Evolutionary conservation across 495 filamentous ascomycete species (phyloP), one percentile per base, ranked within the genome.

Genomic region (Neurospora tetrasperma): DNA sequence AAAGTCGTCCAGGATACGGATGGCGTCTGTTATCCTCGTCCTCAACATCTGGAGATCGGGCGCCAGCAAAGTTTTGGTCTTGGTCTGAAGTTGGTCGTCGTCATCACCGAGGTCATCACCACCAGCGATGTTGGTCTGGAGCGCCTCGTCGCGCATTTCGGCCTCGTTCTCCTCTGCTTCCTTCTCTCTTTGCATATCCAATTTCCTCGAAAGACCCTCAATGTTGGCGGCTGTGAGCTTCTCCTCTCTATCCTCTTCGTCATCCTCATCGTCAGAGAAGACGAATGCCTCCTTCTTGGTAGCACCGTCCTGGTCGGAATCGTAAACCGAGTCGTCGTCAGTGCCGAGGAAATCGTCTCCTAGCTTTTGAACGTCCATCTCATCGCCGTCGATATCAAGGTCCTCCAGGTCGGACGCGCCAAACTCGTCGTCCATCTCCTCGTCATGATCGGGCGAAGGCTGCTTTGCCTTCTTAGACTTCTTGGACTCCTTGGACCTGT

Each of bases 221-320:
- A 99, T 99, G 71, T 99, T 99, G 66, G 96, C 96, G 0, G 96
- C 96, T 4, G 94, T 99, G 71, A 99, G 85, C 78, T 89, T 91
- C 83, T 98, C 94, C 80, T 97, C 94, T 3, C 90, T 91, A 76
- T 97, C 94, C 1, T 90, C 92, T 46, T 93, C 89, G 75, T 94
- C 93, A 73, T 95, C 93, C 79, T 97, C 94, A 77, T 99, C 96
- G 72, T 98, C 95, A 0, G 96, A 98, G 84, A 97, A 99, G 83
- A 96, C 91, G 44, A 90, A 87, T 78, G 82, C 82, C 70, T 80
- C 77, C 74, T 85, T 85, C 70, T 92, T 90, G 23, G 88, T 87
- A 18, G 9, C 54, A 48, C 89, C 91, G 10, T 85, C 85, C 66
- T 92, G 88, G 59, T 90, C 89, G 14, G 93, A 96, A 77, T 94